Percentiles rank a stretch among this genome's conserved stretches.
These are phyloP conservation scores for Cyberlindnera nakhonratchasimensis DNA, from an alignment of 805 yeast species.

Conservation along the genomic window DNA sequence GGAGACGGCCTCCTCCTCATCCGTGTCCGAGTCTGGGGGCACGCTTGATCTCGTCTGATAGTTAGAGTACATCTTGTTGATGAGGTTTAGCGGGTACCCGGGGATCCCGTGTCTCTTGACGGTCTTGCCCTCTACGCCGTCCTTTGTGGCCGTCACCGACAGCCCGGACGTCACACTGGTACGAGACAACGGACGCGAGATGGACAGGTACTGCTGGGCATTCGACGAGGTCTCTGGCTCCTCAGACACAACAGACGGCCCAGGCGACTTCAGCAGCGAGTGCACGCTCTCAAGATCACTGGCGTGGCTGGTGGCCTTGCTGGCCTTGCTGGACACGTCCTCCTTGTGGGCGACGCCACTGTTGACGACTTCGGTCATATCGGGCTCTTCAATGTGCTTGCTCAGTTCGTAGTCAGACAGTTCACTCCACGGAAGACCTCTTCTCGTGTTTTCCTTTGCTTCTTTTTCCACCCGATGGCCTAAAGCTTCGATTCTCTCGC, in stretches of 20 bases:
- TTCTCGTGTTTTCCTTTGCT: too few species aligned
- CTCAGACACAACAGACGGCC: slow-evolving; percentile 10
- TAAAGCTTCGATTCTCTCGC: too few species aligned
- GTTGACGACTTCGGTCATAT: slow-evolving; percentile 12
- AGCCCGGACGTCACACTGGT: slow-evolving; percentile 61
- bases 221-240: slow-evolving; percentile 9
- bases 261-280: slow-evolving; percentile 13
- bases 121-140: slow-evolving; percentile 65
- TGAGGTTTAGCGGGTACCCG: slow-evolving; percentile 35
- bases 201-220: slow-evolving; percentile 17
- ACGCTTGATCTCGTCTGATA: slow-evolving; percentile 13
- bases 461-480: too few species aligned
- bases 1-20: slow-evolving; percentile 4
- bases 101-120: slow-evolving; percentile 44
- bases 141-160: slow-evolving; percentile 73
- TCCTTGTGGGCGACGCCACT: slow-evolving; percentile 5
- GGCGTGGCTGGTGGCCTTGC: not conserved
- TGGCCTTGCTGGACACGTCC: not conserved
- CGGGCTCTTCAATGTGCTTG: not conserved
- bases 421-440: too few species aligned
- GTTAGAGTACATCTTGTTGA: slow-evolving; percentile 34
- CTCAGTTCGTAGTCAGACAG: too few species aligned
- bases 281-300: slow-evolving; percentile 16
- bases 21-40: slow-evolving; percentile 5
- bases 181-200: slow-evolving; percentile 58